Base-by-base conservation (phyloP, 495 filamentous ascomycete genomes). In the Aspergillus saccharolyticus region DNA sequence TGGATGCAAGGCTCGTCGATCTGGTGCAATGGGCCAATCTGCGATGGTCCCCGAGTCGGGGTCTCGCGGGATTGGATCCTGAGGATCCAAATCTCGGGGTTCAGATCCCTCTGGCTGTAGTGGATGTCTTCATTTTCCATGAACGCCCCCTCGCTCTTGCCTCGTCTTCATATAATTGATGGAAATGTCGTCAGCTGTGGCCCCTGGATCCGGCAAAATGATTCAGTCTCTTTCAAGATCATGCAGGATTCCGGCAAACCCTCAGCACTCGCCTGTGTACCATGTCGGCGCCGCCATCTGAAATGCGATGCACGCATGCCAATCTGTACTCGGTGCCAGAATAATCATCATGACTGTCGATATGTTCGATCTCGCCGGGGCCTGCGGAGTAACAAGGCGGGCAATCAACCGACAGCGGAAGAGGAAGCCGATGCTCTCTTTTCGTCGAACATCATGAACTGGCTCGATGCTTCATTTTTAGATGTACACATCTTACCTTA, bases 221-320 rank as follows among this genome's bases (percentile, higher is more conserved):
- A 10, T 2, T 39, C 12, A 39, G 33, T 17, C 21, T 19, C 3
- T 28, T 6, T 24, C 47, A 50, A 17, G 22, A 50, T 17, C 47
- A 50, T 50, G 47, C 24, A 25, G n/a, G 47, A 50, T 28, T 44
- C 54, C 33, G 33, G 33, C 1, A 63, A 49, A 48, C 65, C 65
- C 20, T 65, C 80, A 9, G 74, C 79, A 6, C 66, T 79, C 15
- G 81, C 82, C 30, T 85, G 82, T 55, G 67, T 83, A 16, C 76
- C 80, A 15, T 85, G 82, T 65, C 74, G 82, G 15, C 77, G 70
- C 51, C 73, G 80, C 44, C 82, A 84, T 64, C 63, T 84, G 4
- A 82, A 81, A 61, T 85, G 82, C 59, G 80, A 83, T 57, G 78
- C 78, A 10, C 68, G 67, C 12, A 64, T 71, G 58, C 81, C 82